Base-by-base conservation (phyloP, 768 basidiomycete genomes). In the Imleria badia region DNA sequence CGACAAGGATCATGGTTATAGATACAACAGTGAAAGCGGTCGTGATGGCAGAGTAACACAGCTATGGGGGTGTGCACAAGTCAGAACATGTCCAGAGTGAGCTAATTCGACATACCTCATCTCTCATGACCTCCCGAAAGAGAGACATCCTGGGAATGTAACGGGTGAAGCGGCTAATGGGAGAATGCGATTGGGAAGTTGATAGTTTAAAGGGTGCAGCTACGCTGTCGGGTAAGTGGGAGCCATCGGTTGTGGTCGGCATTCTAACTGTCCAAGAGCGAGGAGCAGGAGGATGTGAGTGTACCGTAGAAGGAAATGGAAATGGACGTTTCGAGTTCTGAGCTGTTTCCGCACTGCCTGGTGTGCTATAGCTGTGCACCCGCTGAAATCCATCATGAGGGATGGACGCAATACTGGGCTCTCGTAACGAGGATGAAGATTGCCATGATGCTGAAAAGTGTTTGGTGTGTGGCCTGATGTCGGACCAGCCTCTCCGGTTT, bases 51-150 rank as follows among this genome's bases (percentile, higher is more conserved):
- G 81, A 82, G 59, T 84, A 84, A 36, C 77, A 73, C 12, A 85
- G 62, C 83, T 85, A 13, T 38, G 19, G 11, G 22, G 44, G 15
- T 22, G 51, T 44, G 20, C 17, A 19, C 19, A 22, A 31, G 46
- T 41, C 17, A 53, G 41, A 22, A 38, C 30, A 23, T 20, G 44
- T 39, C 39, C 34, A 30, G 11, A 45, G 12, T 14, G 22, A 51
- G 5, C 20, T n/a, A n/a, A 44, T 36, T 52, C 39, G 59, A 42
- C n/a, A n/a, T 60, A 85, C 85, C 77, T 87, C 85, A 64, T 87
- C 80, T 59, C 76, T 79, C 71, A 87, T 77, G 31, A 83, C 83
- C 61, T 77, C 66, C 29, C 74, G 78, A 54, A 86, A 81, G 26
- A 82, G 69, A 51, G 75, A 76, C 73, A 83, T 78, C 13, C 76